Conservation (phyloP, 257 asterid genomes). For the Solanum etuberosum region DNA sequence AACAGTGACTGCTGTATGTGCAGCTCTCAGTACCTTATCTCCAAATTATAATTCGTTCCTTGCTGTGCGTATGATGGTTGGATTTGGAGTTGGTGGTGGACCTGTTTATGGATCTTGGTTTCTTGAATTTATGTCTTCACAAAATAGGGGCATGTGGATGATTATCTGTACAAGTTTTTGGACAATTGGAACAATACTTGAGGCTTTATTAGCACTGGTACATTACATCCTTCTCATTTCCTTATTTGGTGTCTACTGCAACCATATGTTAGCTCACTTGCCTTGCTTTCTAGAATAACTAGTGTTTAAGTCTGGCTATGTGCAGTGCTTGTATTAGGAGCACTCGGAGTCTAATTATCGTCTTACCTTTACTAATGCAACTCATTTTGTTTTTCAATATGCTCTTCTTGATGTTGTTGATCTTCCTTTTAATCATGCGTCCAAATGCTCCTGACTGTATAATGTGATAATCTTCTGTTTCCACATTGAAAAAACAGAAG, state of each 20-base stretch:
- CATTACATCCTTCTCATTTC: too few species aligned
- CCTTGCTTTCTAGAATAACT: not conserved
- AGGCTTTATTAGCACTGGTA: constrained; percentile 74
- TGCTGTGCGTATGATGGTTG: constrained; percentile 41
- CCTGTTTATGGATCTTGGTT: constrained; percentile 77
- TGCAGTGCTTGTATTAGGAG: not conserved
- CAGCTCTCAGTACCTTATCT: constrained; percentile 47
- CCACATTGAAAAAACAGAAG: not conserved
- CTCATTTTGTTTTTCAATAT: not conserved
- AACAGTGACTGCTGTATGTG: constrained; percentile 39
- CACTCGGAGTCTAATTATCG: not conserved
- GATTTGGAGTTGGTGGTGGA: constrained; percentile 71
- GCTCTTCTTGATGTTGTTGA: not conserved
- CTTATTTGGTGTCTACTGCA: not conserved
- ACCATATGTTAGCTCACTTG: not conserved
- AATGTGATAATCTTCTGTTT: not conserved
- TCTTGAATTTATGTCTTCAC: constrained; percentile 69
- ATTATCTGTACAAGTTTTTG: constrained; percentile 47
- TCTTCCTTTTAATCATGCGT: not conserved
- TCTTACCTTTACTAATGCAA: not conserved
- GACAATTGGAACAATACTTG: constrained; percentile 65
- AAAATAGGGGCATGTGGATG: constrained; percentile 62
- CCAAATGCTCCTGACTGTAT: not conserved
- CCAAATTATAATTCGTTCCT: constrained; percentile 41
- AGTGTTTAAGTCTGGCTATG: not conserved